A percentile compares a stretch with the other conserved stretches of the same genome.
Evolutionary conservation across 495 filamentous ascomycete species (phyloP).

Genomic region (Aspergillus biplanus): DNA sequence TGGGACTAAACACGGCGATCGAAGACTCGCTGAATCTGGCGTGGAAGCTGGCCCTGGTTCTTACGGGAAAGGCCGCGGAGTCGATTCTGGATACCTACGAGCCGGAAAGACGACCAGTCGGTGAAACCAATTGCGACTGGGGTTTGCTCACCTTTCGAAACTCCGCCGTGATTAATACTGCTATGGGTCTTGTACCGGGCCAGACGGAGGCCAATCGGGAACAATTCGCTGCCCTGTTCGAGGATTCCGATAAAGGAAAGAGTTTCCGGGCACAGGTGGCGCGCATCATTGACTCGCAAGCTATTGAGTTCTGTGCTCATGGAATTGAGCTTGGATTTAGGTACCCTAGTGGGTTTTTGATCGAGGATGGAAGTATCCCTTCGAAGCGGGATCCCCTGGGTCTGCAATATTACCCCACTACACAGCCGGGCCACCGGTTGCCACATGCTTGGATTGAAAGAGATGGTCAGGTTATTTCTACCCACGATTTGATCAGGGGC

Average conservation of each 20-base stretch:
- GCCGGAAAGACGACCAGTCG: constrained; percentile 16
- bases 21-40: constrained; percentile 53
- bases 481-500: neutral
- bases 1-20: constrained; percentile 56
- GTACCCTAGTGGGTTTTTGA: neutral
- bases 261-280: neutral
- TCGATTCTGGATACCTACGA: constrained; percentile 26
- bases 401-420: neutral
- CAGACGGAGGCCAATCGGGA: neutral
- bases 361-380: neutral
- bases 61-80: constrained; percentile 13
- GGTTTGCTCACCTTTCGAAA: neutral
- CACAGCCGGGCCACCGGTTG: neutral
- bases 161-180: neutral
- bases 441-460: neutral
- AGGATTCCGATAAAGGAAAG: neutral
- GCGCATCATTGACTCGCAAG: neutral
- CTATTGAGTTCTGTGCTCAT: neutral
- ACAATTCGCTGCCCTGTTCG: neutral
- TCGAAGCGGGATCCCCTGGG: neutral
- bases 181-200: neutral
- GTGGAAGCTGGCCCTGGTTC: constrained; percentile 49
- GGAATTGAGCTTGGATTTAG: neutral
- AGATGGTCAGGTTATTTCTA: neutral
- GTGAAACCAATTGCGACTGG: neutral